Percentiles rank a stretch among this genome's conserved stretches.
Evolutionary conservation across 768 basidiomycete genomes (phyloP).

Genomic region (Boletus reticuloceps): DNA sequence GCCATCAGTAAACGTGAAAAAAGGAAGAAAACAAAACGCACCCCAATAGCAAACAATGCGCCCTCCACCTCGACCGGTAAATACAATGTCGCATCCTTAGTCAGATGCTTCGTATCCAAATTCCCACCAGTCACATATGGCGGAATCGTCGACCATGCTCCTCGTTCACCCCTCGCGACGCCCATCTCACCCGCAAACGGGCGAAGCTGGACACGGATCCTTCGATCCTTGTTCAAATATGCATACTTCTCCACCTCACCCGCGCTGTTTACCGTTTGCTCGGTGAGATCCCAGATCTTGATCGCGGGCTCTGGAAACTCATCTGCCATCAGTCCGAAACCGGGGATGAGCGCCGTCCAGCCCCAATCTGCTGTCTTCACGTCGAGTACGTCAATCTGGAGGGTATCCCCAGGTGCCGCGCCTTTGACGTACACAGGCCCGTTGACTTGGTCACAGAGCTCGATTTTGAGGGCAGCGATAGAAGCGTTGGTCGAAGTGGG

Average conservation of each 20-base stretch:
- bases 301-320: constrained; percentile 50
- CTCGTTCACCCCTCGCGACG: constrained; percentile 48
- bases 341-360: constrained; percentile 59
- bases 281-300: constrained; percentile 51
- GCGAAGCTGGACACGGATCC: constrained; percentile 48
- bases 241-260: constrained; percentile 32
- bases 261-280: constrained; percentile 19
- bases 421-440: constrained; percentile 55
- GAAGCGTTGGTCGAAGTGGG: constrained; percentile 36
- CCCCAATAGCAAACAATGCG: constrained; percentile 59
- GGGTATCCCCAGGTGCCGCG: constrained; percentile 54
- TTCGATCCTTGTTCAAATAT: constrained; percentile 49
- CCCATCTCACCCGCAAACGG: constrained; percentile 70
- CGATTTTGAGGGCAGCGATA: constrained; percentile 42
- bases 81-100: constrained; percentile 53
- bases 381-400: constrained; percentile 57
- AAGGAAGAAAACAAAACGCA: constrained; percentile 15
- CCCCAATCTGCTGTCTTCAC: constrained; percentile 57
- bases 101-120: constrained; percentile 57
- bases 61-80: constrained; percentile 60
- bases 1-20: neutral
- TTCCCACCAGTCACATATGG: constrained; percentile 63
- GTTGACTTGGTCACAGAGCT: constrained; percentile 55
- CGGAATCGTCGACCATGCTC: constrained; percentile 60
- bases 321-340: constrained; percentile 57